phyloP scores from a whole-genome alignment of 768 basidiomycete species.

The Kwoniella pini region DNA sequence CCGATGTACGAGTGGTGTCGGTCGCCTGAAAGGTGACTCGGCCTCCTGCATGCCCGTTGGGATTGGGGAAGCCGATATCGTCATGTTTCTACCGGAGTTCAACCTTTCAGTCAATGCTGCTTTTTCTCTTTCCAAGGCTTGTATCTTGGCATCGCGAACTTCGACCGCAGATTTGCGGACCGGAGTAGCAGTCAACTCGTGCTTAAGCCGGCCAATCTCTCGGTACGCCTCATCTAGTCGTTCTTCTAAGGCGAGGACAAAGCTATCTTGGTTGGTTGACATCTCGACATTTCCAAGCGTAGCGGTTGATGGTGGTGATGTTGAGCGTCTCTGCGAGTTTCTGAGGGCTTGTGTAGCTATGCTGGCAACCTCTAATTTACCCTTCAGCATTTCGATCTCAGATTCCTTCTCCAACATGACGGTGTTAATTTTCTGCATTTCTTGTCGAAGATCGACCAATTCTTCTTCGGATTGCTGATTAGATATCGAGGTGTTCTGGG shows the following conservation, averaged over 20 bases:
- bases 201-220: slow-evolving; percentile 47
- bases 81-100: slow-evolving; percentile 1
- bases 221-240: slow-evolving; percentile 44
- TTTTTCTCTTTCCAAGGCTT: slow-evolving; percentile 47
- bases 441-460: slow-evolving; percentile 12
- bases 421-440: slow-evolving; percentile 23
- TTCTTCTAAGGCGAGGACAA: slow-evolving; percentile 37
- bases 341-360: slow-evolving; percentile 20
- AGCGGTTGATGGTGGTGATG: neutral
- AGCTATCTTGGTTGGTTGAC: slow-evolving; percentile 15
- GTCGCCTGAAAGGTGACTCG: slow-evolving; percentile 36
- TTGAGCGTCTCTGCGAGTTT: slow-evolving; percentile 16
- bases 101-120: slow-evolving; percentile 38
- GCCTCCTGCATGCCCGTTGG: slow-evolving; percentile 17
- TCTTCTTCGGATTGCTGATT: slow-evolving; percentile 14
- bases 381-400: slow-evolving; percentile 33
- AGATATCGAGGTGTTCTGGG: neutral
- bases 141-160: slow-evolving; percentile 37
- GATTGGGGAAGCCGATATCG: neutral
- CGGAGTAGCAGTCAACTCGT: slow-evolving; percentile 35
- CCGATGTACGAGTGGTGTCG: slow-evolving; percentile 37
- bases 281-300: neutral
- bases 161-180: slow-evolving; percentile 38
- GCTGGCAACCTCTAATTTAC: slow-evolving; percentile 26
- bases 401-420: slow-evolving; percentile 29